Evolutionary conservation across 208 protist species (phyloP).

Genomic region (Trypanosoma lewisi): DNA sequence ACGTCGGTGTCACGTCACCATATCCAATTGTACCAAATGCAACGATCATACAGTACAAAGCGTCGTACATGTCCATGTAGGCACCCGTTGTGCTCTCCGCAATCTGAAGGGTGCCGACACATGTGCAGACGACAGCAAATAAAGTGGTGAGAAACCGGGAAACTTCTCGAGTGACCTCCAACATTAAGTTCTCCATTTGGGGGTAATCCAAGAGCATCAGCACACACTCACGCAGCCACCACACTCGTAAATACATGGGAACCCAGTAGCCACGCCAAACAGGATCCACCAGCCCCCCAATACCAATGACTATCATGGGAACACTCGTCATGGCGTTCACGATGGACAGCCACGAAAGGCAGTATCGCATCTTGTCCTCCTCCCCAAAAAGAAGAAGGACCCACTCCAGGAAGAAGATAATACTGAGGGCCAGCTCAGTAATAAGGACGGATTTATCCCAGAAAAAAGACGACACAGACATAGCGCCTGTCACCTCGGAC

Average conservation of each 20-base stretch:
- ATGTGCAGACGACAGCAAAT: constrained; percentile 69
- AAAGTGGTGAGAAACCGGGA: constrained; percentile 56
- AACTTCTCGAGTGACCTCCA: constrained; percentile 64
- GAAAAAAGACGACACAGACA: constrained; percentile 36
- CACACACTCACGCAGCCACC: constrained; percentile 71
- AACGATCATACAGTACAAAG: constrained; percentile 69
- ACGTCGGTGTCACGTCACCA: constrained; percentile 52
- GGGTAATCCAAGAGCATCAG: constrained; percentile 68
- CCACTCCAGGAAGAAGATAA: constrained; percentile 77
- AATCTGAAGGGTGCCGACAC: constrained; percentile 73
- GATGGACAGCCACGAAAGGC: constrained; percentile 59
- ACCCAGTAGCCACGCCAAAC: constrained; percentile 63
- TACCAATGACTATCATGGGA: constrained; percentile 76
- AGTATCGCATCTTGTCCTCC: constrained; percentile 60
- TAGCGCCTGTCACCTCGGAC: constrained; percentile 35
- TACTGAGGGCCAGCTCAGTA: constrained; percentile 63
- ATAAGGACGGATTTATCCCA: constrained; percentile 59
- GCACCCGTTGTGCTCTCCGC: constrained; percentile 51
- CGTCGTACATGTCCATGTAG: constrained; percentile 70
- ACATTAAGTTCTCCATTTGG: constrained; percentile 45
- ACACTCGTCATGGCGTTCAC: constrained; percentile 73
- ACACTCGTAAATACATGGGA: constrained; percentile 83
- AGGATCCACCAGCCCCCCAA: constrained; percentile 44
- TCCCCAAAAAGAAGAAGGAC: constrained; percentile 58
- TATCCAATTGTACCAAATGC: constrained; percentile 78